Conservation (phyloP, 176 grass and related monocot species). For the Triticum dicoccoides region DNA sequence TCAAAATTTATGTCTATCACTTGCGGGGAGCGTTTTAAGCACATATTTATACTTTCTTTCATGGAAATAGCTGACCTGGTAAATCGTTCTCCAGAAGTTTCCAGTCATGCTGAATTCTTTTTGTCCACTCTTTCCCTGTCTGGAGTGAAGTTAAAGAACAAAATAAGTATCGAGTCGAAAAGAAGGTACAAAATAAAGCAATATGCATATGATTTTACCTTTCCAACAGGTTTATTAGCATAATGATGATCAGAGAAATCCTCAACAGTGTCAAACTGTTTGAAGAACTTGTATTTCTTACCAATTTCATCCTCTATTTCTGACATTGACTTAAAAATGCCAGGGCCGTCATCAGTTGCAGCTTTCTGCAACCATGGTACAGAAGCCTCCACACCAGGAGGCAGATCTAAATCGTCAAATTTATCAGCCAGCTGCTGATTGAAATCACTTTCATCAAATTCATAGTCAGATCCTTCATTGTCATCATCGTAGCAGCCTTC, state of each 20-base stretch:
- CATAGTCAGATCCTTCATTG: slow-evolving; percentile 45
- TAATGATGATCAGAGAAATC: slow-evolving; percentile 77
- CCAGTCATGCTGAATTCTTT: slow-evolving; percentile 90
- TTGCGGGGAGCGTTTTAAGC: not conserved
- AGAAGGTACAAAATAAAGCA: not conserved
- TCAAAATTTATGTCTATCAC: not conserved
- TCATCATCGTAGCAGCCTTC: slow-evolving; percentile 35
- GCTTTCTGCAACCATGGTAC: slow-evolving; percentile 57
- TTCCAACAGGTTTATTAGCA: slow-evolving; percentile 37
- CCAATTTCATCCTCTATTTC: slow-evolving; percentile 67
- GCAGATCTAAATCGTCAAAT: slow-evolving; percentile 76
- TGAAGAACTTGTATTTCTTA: slow-evolving; percentile 74
- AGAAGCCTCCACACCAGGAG: slow-evolving; percentile 78
- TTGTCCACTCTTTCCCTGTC: slow-evolving; percentile 72
- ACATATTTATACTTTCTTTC: not conserved
- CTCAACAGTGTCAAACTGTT: slow-evolving; percentile 79
- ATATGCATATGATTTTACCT: slow-evolving; percentile 34
- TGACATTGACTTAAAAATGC: slow-evolving; percentile 43
- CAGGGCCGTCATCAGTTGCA: slow-evolving; percentile 14
- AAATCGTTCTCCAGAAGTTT: slow-evolving; percentile 79
- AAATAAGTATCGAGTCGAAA: not conserved
- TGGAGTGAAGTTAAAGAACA: slow-evolving; percentile 22
- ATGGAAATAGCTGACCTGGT: slow-evolving; percentile 53
- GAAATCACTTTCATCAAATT: slow-evolving; percentile 41
- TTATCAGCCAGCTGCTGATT: slow-evolving; percentile 61